phyloP scores from a whole-genome alignment of 192 early-diverging fungal species.

The Entophlyctis luteolus region DNA sequence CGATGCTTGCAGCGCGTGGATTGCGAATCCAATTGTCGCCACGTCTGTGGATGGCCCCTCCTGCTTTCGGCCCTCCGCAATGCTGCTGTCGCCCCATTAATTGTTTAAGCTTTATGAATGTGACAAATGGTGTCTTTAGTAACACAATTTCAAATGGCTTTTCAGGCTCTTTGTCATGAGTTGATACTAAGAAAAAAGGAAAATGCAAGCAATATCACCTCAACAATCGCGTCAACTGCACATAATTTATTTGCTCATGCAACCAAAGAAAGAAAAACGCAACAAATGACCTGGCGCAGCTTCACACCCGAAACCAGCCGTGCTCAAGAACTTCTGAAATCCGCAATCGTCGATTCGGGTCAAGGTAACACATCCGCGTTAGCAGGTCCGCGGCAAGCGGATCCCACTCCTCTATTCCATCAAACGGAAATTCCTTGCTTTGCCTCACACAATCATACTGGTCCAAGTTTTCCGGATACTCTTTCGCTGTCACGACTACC shows the following conservation, averaged over 20 bases:
- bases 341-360: background rate
- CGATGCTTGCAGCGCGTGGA: no score
- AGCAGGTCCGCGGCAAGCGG: background rate
- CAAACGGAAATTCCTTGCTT: background rate
- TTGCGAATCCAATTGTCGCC: no score
- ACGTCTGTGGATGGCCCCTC: no score
- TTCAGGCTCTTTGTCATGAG: background rate
- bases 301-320: background rate
- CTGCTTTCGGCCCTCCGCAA: no score
- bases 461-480: background rate
- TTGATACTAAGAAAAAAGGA: background rate
- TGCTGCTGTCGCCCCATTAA: no score
- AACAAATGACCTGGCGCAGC: background rate
- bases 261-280: background rate
- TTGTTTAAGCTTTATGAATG: no score
- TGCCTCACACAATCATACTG: background rate
- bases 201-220: background rate
- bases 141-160: background rate
- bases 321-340: background rate
- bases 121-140: background rate
- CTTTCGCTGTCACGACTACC: background rate
- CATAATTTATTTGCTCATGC: background rate
- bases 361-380: slow-evolving; percentile 1
- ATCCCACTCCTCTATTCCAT: background rate
- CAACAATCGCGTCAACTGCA: background rate